phyloP scores from a whole-genome alignment of 2,329 filamentous ascomycete genomes.

The Aspergillus neotritici region DNA sequence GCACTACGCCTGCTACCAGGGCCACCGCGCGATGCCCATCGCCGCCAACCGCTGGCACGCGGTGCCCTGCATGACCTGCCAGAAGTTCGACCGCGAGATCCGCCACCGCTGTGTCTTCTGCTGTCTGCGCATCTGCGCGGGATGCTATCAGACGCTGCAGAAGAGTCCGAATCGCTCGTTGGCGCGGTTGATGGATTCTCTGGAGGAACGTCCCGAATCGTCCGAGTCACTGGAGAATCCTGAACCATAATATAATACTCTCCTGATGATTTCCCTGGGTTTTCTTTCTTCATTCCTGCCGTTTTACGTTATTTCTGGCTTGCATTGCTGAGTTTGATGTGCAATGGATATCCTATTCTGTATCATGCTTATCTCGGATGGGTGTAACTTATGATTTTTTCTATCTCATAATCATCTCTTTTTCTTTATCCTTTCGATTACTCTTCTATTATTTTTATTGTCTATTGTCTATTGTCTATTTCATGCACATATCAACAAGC shows the following conservation, averaged over 20 bases:
- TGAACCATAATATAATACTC: constrained; percentile 1
- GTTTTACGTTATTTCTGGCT: constrained; percentile 1
- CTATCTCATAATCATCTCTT: too few relatives aligned
- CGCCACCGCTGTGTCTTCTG: constrained; percentile 40
- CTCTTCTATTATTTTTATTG: too few relatives aligned
- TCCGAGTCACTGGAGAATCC: neutral
- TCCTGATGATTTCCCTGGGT: constrained; percentile 2
- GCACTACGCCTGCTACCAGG: constrained; percentile 38
- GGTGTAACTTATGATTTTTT: too few relatives aligned
- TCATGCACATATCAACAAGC: too few relatives aligned
- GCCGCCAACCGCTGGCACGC: constrained; percentile 37
- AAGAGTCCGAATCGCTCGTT: constrained; percentile 30
- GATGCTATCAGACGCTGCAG: constrained; percentile 31
- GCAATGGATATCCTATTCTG: too few relatives aligned
- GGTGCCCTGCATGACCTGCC: constrained; percentile 41
- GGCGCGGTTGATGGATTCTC: constrained; percentile 24
- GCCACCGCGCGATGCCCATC: constrained; percentile 31
- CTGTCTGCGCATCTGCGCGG: constrained; percentile 35
- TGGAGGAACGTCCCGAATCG: constrained; percentile 1
- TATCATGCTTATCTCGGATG: too few relatives aligned
- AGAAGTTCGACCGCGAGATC: constrained; percentile 33
- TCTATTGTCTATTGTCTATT: too few relatives aligned
- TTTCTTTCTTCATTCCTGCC: constrained; percentile 1
- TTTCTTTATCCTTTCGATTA: too few relatives aligned
- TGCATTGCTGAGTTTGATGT: neutral